Percentiles rank a stretch among this genome's conserved stretches.
Evolutionary conservation across 306 rosid genomes (phyloP).

Genomic region (Pueraria montana): DNA sequence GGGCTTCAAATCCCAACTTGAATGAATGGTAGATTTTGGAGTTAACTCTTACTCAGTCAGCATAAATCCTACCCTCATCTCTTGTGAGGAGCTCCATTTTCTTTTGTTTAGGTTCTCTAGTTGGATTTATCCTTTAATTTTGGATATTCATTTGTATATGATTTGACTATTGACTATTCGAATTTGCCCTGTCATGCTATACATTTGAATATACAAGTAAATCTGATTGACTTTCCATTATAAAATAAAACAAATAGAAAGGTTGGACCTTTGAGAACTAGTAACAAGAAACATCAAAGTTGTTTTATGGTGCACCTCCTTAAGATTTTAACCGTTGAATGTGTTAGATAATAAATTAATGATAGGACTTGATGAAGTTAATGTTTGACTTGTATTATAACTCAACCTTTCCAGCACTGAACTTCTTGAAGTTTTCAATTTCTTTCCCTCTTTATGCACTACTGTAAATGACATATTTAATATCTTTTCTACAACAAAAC

Average conservation of each 20-base stretch:
- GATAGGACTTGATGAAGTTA: too few relatives aligned
- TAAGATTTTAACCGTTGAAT: too few relatives aligned
- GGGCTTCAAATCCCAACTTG: slow-evolving; percentile 64
- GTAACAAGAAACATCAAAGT: too few relatives aligned
- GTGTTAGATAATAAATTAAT: too few relatives aligned
- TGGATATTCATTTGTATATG: slow-evolving; percentile 44
- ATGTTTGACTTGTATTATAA: too few relatives aligned
- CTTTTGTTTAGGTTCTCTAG: not conserved
- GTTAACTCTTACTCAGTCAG: slow-evolving; percentile 22
- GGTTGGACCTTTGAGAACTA: too few relatives aligned
- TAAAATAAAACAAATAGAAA: too few relatives aligned
- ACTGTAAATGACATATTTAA: not conserved
- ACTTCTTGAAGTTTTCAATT: not conserved
- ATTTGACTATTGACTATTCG: slow-evolving; percentile 18
- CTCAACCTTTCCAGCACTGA: not conserved
- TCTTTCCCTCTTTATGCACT: not conserved
- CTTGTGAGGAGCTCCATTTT: slow-evolving; percentile 68
- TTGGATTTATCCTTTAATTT: slow-evolving; percentile 18
- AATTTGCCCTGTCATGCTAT: not conserved
- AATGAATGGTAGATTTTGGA: slow-evolving; percentile 38
- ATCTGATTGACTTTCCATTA: too few relatives aligned
- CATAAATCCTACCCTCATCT: slow-evolving; percentile 59
- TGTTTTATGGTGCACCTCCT: too few relatives aligned
- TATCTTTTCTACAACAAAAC: slow-evolving; percentile 11
- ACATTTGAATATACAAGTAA: not conserved